These are phyloP conservation scores for Claviceps paspali DNA, from an alignment of 2,329 filamentous ascomycete species.

Conservation along the genomic window DNA sequence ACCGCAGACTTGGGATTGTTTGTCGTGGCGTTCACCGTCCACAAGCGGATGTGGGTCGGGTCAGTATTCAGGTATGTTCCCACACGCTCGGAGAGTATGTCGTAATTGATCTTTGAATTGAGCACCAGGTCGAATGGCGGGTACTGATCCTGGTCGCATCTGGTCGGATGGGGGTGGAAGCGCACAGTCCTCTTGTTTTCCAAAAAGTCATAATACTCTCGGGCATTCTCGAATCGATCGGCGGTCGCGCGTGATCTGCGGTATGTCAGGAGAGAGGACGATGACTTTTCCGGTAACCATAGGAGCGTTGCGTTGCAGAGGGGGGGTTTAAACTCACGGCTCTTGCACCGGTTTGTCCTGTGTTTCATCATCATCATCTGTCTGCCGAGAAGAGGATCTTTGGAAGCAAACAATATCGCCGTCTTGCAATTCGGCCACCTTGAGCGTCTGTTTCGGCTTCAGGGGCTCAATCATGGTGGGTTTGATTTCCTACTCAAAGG, in stretches of 20 bases:
- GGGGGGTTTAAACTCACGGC: constrained; percentile 11
- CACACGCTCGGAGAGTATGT: constrained; percentile 71
- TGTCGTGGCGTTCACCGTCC: constrained; percentile 62
- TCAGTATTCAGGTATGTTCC: constrained; percentile 63
- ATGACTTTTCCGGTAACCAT: too few species aligned
- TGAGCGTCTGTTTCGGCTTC: constrained; percentile 79
- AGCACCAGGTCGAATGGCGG: constrained; percentile 61
- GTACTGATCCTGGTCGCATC: constrained; percentile 40
- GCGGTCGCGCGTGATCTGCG: constrained; percentile 13
- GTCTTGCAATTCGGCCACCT: constrained; percentile 87
- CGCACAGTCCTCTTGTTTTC: constrained; percentile 66
- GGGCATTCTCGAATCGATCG: constrained; percentile 54
- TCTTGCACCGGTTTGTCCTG: constrained; percentile 17
- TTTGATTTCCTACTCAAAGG: constrained; percentile 61
- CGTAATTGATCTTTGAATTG: constrained; percentile 81
- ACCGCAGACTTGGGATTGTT: constrained; percentile 66
- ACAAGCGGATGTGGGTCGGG: constrained; percentile 80
- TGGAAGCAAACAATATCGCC: constrained; percentile 97
- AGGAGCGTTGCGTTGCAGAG: too few species aligned
- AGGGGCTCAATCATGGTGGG: constrained; percentile 92
- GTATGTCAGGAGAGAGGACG: not conserved
- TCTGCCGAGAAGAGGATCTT: constrained; percentile 37
- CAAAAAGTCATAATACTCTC: constrained; percentile 86
- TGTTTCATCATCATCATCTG: constrained; percentile 15
- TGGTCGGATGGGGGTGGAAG: constrained; percentile 54